Percentiles rank a stretch among this genome's conserved stretches.
phyloP scores from a whole-genome alignment of 768 basidiomycete genomes.

The Boletus coccyginus region DNA sequence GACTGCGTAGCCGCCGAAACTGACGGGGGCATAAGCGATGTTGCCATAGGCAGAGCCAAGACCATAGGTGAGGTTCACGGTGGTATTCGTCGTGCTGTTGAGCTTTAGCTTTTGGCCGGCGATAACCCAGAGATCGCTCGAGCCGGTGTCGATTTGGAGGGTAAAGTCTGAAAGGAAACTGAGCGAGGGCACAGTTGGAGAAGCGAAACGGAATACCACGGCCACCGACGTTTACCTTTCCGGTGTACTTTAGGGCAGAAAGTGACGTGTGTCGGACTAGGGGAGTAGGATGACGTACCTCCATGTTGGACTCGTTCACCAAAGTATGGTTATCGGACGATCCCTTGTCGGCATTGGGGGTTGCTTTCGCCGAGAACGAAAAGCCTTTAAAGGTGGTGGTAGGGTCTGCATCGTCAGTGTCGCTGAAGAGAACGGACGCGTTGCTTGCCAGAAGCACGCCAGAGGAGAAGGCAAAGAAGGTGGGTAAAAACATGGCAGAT shows the following conservation, averaged over 20 bases:
- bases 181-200: background rate
- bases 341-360: constrained; percentile 15
- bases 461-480: constrained; percentile 8
- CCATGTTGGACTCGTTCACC: constrained; percentile 23
- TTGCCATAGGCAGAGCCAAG: constrained; percentile 37
- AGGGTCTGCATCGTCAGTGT: background rate
- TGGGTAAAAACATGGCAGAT: constrained; percentile 13
- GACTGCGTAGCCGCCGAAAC: constrained; percentile 34
- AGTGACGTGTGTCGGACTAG: background rate
- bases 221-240: constrained; percentile 29
- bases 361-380: constrained; percentile 21
- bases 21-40: constrained; percentile 35
- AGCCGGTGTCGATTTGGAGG: constrained; percentile 28
- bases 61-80: constrained; percentile 35
- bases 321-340: constrained; percentile 24
- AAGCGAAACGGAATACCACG: constrained; percentile 17
- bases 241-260: constrained; percentile 21
- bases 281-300: constrained; percentile 18
- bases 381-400: constrained; percentile 12
- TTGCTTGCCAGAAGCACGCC: constrained; percentile 34
- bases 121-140: constrained; percentile 30
- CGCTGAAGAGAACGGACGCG: constrained; percentile 17
- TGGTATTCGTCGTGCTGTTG: constrained; percentile 29
- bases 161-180: constrained; percentile 22
- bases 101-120: constrained; percentile 22